These are phyloP conservation scores for Kondoa malvinella DNA, from an alignment of 768 basidiomycete genomes.

Conservation along the genomic window DNA sequence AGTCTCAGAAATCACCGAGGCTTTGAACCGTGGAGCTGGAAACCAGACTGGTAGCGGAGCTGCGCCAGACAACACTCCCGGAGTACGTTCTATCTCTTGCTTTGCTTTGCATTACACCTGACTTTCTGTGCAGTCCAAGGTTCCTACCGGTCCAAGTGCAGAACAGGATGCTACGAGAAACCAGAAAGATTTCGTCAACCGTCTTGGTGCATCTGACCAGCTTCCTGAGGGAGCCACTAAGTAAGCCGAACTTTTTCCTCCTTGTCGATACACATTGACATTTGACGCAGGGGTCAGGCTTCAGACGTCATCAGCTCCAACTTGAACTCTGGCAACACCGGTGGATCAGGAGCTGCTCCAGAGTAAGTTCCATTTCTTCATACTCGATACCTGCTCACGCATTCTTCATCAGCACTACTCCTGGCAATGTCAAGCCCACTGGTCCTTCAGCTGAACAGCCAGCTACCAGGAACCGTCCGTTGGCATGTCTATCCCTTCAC, in stretches of 20 bases:
- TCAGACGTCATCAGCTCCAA: neutral
- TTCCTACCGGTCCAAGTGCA: neutral
- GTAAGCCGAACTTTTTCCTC: too few relatives aligned
- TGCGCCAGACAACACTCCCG: neutral
- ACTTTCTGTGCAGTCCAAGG: too few relatives aligned
- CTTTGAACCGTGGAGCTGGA: neutral
- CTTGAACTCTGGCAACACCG: neutral
- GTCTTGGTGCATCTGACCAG: neutral
- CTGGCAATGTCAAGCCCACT: too few relatives aligned
- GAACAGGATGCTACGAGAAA: neutral
- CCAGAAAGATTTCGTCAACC: neutral
- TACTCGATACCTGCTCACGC: neutral
- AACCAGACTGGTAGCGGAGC: neutral
- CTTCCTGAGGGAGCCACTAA: neutral
- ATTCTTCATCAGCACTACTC: too few relatives aligned
- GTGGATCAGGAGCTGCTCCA: neutral
- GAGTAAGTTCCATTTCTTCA: neutral
- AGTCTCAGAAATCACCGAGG: neutral
- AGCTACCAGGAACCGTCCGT: too few relatives aligned
- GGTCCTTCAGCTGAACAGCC: too few relatives aligned
- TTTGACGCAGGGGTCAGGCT: neutral
- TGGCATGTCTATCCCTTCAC: too few relatives aligned
- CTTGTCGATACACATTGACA: too few relatives aligned
- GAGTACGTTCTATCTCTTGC: too few relatives aligned
- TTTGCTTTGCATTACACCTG: too few relatives aligned